phyloP scores from a whole-genome alignment of 2,329 filamentous ascomycete genomes.

The Botrytis porri region DNA sequence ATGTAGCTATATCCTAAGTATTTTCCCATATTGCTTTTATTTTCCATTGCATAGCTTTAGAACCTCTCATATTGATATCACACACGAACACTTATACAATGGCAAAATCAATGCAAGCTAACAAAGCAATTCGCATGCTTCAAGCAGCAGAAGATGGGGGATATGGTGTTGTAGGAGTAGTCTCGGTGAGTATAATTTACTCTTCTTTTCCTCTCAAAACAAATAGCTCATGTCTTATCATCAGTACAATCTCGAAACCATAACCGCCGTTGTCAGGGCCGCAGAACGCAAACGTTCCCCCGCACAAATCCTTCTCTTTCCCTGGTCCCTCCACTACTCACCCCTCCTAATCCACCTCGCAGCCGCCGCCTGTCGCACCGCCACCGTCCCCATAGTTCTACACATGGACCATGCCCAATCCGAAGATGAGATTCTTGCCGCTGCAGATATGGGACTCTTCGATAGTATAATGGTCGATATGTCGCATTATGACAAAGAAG shows the following conservation, averaged over 20 bases:
- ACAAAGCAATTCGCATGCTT: constrained; percentile 19
- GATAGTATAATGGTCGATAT: constrained; percentile 78
- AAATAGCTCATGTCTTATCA: neutral
- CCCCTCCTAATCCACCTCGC: constrained; percentile 53
- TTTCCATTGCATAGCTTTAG: neutral
- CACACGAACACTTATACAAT: neutral
- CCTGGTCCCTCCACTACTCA: constrained; percentile 64
- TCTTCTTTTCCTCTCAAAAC: neutral
- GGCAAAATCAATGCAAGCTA: constrained; percentile 7
- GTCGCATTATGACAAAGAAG: constrained; percentile 67
- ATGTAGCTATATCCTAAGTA: neutral
- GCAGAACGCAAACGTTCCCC: constrained; percentile 65
- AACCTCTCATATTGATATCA: neutral
- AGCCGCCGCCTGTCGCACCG: constrained; percentile 51
- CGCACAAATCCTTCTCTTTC: constrained; percentile 68
- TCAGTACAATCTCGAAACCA: constrained; percentile 66
- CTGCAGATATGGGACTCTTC: constrained; percentile 57
- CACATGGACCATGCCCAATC: constrained; percentile 65
- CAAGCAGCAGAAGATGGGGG: constrained; percentile 49
- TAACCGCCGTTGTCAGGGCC: constrained; percentile 64
- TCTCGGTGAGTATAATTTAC: constrained; percentile 41
- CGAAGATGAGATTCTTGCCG: constrained; percentile 53
- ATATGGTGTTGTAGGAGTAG: constrained; percentile 53
- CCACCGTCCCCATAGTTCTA: constrained; percentile 58
- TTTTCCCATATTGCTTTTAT: neutral